Percentiles rank a stretch among this genome's conserved stretches.
These are phyloP conservation scores for Lonicera japonica DNA, from an alignment of 129 eudicot genomes.

Conservation along the genomic window DNA sequence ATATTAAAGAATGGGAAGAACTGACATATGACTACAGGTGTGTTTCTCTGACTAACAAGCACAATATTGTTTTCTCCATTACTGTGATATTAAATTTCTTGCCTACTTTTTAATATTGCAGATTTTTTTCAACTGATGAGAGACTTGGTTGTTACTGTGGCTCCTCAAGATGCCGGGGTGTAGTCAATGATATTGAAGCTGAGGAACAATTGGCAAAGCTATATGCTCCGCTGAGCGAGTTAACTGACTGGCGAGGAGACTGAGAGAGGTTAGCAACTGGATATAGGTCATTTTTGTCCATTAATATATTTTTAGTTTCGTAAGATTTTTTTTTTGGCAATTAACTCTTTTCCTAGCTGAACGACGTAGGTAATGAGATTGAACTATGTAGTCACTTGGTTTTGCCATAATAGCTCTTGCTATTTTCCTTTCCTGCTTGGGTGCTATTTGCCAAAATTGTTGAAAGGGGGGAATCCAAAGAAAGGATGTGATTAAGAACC, in stretches of 20 bases:
- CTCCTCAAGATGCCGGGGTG: constrained; percentile 85
- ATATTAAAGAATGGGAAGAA: constrained; percentile 92
- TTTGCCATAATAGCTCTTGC: not conserved
- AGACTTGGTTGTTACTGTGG: constrained; percentile 89
- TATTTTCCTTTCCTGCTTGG: not conserved
- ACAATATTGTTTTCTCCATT: not conserved
- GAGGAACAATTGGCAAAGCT: constrained; percentile 72
- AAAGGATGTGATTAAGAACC: too few species aligned
- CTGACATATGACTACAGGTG: constrained; percentile 97
- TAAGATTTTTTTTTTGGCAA: not conserved
- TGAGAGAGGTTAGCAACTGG: constrained; percentile 37
- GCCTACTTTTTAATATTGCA: constrained; percentile 20
- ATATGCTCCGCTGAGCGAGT: constrained; percentile 66
- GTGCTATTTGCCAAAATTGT: too few species aligned
- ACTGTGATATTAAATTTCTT: constrained; percentile 1
- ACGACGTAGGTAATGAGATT: not conserved
- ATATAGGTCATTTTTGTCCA: not conserved
- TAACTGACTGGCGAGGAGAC: constrained; percentile 61
- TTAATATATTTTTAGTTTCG: not conserved
- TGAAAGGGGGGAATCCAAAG: too few species aligned
- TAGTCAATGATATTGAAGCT: constrained; percentile 87
- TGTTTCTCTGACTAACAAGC: constrained; percentile 6
- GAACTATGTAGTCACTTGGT: not conserved
- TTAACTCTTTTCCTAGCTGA: not conserved
- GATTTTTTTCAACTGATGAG: constrained; percentile 81